Conservation (phyloP, 2,329 filamentous ascomycete species). For the Monascus ruber region DNA sequence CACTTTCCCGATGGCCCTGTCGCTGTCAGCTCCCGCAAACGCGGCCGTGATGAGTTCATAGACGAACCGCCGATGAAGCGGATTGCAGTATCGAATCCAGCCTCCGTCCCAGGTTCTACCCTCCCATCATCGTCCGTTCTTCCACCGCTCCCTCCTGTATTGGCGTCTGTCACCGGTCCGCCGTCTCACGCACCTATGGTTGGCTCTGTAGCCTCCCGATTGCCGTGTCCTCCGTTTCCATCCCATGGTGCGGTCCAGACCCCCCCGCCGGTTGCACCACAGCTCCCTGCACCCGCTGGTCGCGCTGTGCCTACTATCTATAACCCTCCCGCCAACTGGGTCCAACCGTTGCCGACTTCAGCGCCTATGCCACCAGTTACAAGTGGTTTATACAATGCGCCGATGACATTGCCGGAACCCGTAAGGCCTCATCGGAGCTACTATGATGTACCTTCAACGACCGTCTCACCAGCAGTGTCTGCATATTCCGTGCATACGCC, state of each 20-base stretch:
- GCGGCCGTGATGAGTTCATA: constrained; percentile 44
- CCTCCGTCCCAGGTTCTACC: constrained; percentile 13
- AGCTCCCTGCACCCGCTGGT: constrained; percentile 51
- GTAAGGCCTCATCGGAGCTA: constrained; percentile 39
- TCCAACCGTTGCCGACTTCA: constrained; percentile 30
- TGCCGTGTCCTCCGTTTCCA: constrained; percentile 62
- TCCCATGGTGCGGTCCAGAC: constrained; percentile 34
- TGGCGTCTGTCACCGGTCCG: constrained; percentile 23
- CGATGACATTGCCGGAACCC: constrained; percentile 22
- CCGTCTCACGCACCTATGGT: constrained; percentile 21
- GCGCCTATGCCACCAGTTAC: constrained; percentile 17
- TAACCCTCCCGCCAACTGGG: constrained; percentile 42
- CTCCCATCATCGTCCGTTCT: constrained; percentile 15
- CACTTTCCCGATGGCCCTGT: constrained; percentile 9
- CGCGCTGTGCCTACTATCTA: constrained; percentile 72
- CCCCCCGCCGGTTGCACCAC: constrained; percentile 33
- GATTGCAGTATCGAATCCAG: constrained; percentile 14
- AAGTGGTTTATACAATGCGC: constrained; percentile 17
- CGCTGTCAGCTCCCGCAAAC: constrained; percentile 39
- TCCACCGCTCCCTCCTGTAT: constrained; percentile 22
- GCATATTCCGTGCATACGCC: constrained; percentile 49
- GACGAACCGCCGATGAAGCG: constrained; percentile 50
- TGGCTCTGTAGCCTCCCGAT: constrained; percentile 36
- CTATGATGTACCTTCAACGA: constrained; percentile 41
- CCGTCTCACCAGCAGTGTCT: constrained; percentile 58